Evolutionary conservation across 2,329 filamentous ascomycete species (phyloP).

Genomic region (Knufia fluminis): DNA sequence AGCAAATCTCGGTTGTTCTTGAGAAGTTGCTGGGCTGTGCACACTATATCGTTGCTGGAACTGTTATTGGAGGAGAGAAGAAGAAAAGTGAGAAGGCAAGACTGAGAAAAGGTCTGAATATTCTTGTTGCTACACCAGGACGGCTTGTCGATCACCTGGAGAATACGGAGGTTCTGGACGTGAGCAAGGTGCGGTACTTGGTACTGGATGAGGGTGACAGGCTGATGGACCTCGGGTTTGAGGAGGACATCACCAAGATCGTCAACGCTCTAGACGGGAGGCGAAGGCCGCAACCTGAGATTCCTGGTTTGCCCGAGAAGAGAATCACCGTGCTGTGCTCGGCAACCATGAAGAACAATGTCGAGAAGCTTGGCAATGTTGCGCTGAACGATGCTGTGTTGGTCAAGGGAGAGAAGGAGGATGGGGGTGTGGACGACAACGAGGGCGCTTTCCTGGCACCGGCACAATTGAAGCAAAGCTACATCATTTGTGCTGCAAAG

Average conservation of each 20-base stretch:
- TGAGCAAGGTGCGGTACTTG: slow-evolving; percentile 85
- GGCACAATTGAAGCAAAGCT: slow-evolving; percentile 87
- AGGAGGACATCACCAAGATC: slow-evolving; percentile 83
- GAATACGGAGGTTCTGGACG: slow-evolving; percentile 79
- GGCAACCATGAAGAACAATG: slow-evolving; percentile 95
- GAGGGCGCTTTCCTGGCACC: slow-evolving; percentile 66
- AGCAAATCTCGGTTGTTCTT: slow-evolving; percentile 81
- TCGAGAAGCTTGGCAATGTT: slow-evolving; percentile 87
- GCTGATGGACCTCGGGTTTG: slow-evolving; percentile 97
- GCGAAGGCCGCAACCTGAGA: slow-evolving; percentile 48
- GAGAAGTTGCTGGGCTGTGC: slow-evolving; percentile 79
- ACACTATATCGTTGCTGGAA: slow-evolving; percentile 88
- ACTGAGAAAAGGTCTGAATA: slow-evolving; percentile 87
- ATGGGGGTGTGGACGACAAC: slow-evolving; percentile 45
- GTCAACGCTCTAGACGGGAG: slow-evolving; percentile 67
- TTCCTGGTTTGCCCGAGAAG: slow-evolving; percentile 58
- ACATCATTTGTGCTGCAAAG: slow-evolving; percentile 79
- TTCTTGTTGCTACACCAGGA: slow-evolving; percentile 88
- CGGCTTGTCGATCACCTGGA: slow-evolving; percentile 84
- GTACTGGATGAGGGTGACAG: slow-evolving; percentile 93
- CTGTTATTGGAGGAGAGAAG: slow-evolving; percentile 64
- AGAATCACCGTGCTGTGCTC: slow-evolving; percentile 87
- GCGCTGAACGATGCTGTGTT: slow-evolving; percentile 88
- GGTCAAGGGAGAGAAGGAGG: slow-evolving; percentile 58
- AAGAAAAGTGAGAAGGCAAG: slow-evolving; percentile 85